These are phyloP conservation scores for Xylaria scruposa DNA, from an alignment of 495 filamentous ascomycete species.

Conservation along the genomic window DNA sequence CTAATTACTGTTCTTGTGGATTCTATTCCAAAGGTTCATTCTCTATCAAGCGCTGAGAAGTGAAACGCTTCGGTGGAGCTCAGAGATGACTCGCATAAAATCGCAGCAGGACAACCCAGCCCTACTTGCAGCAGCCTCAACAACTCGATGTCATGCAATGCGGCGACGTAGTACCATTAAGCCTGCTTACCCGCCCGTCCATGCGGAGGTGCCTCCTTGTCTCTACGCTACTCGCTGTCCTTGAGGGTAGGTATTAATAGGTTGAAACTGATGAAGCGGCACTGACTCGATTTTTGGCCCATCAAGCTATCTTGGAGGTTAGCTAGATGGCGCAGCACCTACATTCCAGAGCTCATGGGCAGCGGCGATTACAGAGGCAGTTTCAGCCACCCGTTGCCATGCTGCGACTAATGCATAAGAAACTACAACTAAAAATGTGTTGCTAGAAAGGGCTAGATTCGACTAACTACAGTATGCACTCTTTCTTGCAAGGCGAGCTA, in stretches of 20 bases:
- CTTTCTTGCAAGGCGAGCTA: neutral
- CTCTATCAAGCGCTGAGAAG: neutral
- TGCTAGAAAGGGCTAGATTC: neutral
- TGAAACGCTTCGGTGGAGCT: constrained; percentile 7
- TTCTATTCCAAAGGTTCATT: neutral
- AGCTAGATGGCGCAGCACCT: neutral
- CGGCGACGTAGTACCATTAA: neutral
- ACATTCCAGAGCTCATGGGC: neutral
- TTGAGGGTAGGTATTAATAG: constrained; percentile 1
- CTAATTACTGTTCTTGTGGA: neutral
- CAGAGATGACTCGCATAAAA: neutral
- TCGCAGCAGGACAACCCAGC: neutral
- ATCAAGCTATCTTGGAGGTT: neutral
- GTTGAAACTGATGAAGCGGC: constrained; percentile 8
- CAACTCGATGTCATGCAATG: neutral
- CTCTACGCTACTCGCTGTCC: neutral
- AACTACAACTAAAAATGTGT: neutral
- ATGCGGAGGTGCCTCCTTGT: neutral
- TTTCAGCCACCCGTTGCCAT: constrained; percentile 25
- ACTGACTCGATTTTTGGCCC: neutral
- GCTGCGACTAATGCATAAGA: neutral
- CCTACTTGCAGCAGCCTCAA: neutral
- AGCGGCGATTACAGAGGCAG: neutral
- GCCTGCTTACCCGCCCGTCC: neutral
- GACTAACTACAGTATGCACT: neutral